Evolutionary conservation across 805 yeast genomes (phyloP), one percentile per base, ranked within the genome.

Genomic region (Torulaspora maleeae): DNA sequence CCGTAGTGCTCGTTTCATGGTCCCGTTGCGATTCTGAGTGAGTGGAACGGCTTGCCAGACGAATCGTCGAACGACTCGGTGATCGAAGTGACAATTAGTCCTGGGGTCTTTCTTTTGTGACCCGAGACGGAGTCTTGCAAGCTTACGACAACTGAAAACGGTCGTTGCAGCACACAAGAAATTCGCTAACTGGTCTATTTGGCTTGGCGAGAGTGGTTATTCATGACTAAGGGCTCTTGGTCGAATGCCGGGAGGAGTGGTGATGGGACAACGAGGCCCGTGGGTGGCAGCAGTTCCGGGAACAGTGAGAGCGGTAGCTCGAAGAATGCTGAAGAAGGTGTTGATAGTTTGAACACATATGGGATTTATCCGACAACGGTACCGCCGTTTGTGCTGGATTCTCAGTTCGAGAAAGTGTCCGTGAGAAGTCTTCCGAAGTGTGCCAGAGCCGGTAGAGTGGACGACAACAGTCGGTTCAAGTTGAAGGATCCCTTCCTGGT

Each of bases 351-450:
- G 17, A 60, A 67, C 36, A 55, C 61, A 24, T 69, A 70, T 44
- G 56, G 71, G 0, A 66, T 70, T 29, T 61, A 61, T 33, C 74
- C 77, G 1, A 61, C 63, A 1, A 71, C 80, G 0, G 68, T 75
- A 0, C 91, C 91, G 1, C 82, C 84, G 1, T 84, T 78, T 64
- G 88, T 79, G 1, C 61, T 83, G 36, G 84, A 80, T 47, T 73
- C 51, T 62, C 71, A 32, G 59, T 61, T 53, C 42, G 51, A 51
- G 22, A 49, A 39, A 37, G 39, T 46, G 2, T 43, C 48, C 38
- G 43, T 48, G 11, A 50, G 43, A 17, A 54, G 56, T 49, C 63
- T 64, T 47, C 68, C 65, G 8, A 39, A 41, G 4, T 53, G 43
- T 3, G 47, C 52, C 20, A 39, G 43, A 2, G 36, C 25, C 20